Evolutionary conservation across 1,284 basidiomycete species (phyloP).

Genomic region (Sutorius eximius): DNA sequence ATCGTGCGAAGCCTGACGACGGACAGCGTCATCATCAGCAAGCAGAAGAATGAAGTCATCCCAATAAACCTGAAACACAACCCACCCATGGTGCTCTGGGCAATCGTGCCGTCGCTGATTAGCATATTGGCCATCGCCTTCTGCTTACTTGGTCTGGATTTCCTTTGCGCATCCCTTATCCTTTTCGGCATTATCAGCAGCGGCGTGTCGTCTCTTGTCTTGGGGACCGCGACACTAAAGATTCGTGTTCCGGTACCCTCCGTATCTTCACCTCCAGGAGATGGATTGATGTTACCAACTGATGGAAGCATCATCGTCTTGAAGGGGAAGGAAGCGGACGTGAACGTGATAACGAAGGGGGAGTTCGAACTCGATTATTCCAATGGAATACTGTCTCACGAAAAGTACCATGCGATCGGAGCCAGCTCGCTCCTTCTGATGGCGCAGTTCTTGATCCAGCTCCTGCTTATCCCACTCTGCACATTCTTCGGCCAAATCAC

Average conservation of each 20-base stretch:
- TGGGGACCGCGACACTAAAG: slow-evolving; percentile 27
- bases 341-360: slow-evolving; percentile 31
- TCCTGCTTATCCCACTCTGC: slow-evolving; percentile 26
- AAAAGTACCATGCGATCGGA: slow-evolving; percentile 17
- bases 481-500: slow-evolving; percentile 32
- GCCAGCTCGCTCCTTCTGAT: slow-evolving; percentile 25
- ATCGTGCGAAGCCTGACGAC: not conserved
- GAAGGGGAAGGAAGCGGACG: slow-evolving; percentile 26
- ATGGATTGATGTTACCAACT: slow-evolving; percentile 21
- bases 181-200: slow-evolving; percentile 30
- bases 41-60: not conserved
- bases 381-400: slow-evolving; percentile 4
- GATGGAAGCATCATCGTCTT: slow-evolving; percentile 24
- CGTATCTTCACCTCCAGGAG: slow-evolving; percentile 22
- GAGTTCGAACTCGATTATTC: slow-evolving; percentile 28
- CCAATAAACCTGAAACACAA: slow-evolving; percentile 8
- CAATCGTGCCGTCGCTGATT: slow-evolving; percentile 24
- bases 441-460: slow-evolving; percentile 28
- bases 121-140: slow-evolving; percentile 23
- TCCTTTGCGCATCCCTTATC: slow-evolving; percentile 33
- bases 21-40: not conserved
- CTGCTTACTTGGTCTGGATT: slow-evolving; percentile 18
- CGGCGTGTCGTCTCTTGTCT: slow-evolving; percentile 25
- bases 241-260: slow-evolving; percentile 27
- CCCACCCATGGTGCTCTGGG: slow-evolving; percentile 3